A percentile compares a stretch with the other conserved stretches of the same genome.
These are phyloP conservation scores for Discostella pseudostelligera DNA, from an alignment of 108 stramenopile species.

Conservation along the genomic window DNA sequence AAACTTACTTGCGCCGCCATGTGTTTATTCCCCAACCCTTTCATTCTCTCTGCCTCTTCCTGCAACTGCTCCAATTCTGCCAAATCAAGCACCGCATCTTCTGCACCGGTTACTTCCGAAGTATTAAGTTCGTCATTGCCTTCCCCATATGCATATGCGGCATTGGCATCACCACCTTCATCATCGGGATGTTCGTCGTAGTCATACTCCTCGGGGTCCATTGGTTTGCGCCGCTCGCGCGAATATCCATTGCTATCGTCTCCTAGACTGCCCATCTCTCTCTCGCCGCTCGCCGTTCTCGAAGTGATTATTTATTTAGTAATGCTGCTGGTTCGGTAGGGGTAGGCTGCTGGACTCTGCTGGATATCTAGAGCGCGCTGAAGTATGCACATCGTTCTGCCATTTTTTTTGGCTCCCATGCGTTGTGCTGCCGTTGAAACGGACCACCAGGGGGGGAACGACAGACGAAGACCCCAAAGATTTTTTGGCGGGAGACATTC, in stretches of 20 bases:
- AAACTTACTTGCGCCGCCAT: slow-evolving; percentile 83
- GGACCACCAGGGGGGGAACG: background rate
- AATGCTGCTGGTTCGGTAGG: too few species aligned
- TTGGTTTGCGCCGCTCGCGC: slow-evolving; percentile 1
- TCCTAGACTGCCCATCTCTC: too few species aligned
- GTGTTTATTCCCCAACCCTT: slow-evolving; percentile 86
- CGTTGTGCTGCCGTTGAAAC: background rate
- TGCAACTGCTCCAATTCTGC: slow-evolving; percentile 79
- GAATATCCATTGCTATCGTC: background rate
- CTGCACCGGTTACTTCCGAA: slow-evolving; percentile 41
- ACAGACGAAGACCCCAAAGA: background rate
- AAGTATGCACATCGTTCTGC: background rate
- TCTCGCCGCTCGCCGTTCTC: too few species aligned
- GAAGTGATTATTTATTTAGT: background rate
- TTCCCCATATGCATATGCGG: background rate
- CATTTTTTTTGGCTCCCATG: background rate
- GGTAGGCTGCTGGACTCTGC: too few species aligned
- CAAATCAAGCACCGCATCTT: slow-evolving; percentile 75
- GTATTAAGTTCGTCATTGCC: slow-evolving; percentile 8
- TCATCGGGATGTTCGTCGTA: slow-evolving; percentile 1
- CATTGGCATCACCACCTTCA: background rate
- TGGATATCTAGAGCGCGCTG: too few species aligned
- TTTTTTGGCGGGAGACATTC: too few species aligned
- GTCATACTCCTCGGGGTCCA: slow-evolving; percentile 10
- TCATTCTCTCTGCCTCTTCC: slow-evolving; percentile 86